Conservation (phyloP, 176 grass and related monocot species). For the Musa schizocarpa region DNA sequence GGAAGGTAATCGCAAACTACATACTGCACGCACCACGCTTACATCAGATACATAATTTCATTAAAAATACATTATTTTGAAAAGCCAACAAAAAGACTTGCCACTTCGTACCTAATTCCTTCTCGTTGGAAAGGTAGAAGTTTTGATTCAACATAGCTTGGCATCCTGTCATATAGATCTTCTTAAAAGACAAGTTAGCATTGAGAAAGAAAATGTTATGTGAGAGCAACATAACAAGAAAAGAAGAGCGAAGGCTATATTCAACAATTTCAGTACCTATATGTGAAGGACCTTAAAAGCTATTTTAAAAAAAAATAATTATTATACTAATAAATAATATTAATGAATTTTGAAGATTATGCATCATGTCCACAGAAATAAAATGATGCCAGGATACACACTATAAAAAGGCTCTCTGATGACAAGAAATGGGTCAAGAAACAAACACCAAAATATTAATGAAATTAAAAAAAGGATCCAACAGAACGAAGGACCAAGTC, state of each 20-base stretch:
- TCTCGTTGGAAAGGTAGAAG: slow-evolving; percentile 89
- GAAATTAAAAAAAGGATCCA: background rate
- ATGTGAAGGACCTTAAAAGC: no score
- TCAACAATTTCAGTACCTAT: no score
- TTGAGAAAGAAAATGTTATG: background rate
- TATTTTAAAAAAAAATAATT: no score
- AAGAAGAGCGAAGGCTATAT: slow-evolving; percentile 1
- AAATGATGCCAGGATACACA: no score
- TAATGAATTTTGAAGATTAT: background rate
- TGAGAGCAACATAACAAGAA: slow-evolving; percentile 1
- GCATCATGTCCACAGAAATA: background rate
- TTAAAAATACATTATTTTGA: background rate
- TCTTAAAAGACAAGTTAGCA: slow-evolving; percentile 40
- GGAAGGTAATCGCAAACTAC: no score
- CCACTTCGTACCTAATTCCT: slow-evolving; percentile 52
- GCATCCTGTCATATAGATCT: slow-evolving; percentile 77
- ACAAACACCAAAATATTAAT: background rate
- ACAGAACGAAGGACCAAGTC: background rate
- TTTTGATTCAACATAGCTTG: slow-evolving; percentile 54
- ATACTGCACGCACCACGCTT: no score
- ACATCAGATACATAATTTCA: background rate
- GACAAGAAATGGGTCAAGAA: no score
- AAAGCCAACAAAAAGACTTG: background rate
- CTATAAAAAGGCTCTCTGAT: no score
- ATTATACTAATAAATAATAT: no score